Conservation (phyloP, 139 green algal species). For the Desmodesmus armatus region DNA sequence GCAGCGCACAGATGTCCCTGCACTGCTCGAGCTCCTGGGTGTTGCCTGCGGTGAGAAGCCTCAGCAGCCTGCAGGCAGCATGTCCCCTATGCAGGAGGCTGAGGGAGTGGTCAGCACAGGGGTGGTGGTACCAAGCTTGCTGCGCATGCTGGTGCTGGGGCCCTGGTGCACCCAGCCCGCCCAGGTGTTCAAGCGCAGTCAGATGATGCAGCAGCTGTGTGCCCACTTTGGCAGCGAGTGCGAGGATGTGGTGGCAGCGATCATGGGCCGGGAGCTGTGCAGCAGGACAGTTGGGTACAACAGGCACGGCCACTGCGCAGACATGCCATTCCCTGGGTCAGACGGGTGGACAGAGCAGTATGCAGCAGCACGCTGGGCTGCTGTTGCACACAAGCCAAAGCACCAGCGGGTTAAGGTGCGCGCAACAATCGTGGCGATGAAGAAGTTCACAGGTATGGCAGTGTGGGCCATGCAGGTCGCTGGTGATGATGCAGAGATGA, state of each 20-base stretch:
- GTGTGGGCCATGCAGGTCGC: too few relatives aligned
- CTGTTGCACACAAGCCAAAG: not conserved
- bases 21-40: not conserved
- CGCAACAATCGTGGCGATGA: too few relatives aligned
- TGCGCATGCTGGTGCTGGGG: slow-evolving; percentile 15
- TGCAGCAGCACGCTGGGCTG: not conserved
- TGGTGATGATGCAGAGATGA: too few relatives aligned
- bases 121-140: not conserved
- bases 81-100: not conserved
- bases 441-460: too few relatives aligned
- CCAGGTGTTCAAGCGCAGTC: not conserved
- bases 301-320: slow-evolving; percentile 13
- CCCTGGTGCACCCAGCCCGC: not conserved
- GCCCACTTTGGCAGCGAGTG: not conserved
- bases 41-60: not conserved
- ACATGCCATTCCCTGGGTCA: slow-evolving; percentile 6
- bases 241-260: not conserved
- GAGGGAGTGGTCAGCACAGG: not conserved
- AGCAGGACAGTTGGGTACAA: not conserved
- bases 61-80: not conserved
- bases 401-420: not conserved
- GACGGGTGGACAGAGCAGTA: not conserved
- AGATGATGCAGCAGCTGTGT: not conserved
- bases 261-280: not conserved
- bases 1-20: slow-evolving; percentile 22